Conservation (phyloP, 2,329 filamentous ascomycete species). For the Aspergillus fischeri region DNA sequence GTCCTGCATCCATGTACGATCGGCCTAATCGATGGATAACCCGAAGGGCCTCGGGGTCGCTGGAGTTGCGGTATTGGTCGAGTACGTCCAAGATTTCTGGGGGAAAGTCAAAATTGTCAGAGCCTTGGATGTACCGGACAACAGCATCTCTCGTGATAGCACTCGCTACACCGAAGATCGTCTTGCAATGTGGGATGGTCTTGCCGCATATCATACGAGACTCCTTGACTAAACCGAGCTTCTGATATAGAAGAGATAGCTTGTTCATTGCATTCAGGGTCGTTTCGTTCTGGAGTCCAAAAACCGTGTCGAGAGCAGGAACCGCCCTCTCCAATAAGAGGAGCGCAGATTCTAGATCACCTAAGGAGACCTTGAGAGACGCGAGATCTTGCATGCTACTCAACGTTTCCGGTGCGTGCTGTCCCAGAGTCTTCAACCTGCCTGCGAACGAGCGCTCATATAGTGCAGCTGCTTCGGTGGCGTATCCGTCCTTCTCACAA, state of each 20-base stretch:
- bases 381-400: constrained; percentile 29
- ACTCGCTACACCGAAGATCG: constrained; percentile 21
- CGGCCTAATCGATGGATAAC: constrained; percentile 25
- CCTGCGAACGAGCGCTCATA: constrained; percentile 30
- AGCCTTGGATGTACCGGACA: constrained; percentile 23
- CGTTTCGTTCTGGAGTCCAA: constrained; percentile 25
- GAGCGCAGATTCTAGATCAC: constrained; percentile 25
- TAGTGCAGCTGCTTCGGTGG: constrained; percentile 27
- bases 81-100: constrained; percentile 23
- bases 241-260: constrained; percentile 26
- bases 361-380: constrained; percentile 22
- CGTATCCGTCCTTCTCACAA: constrained; percentile 27
- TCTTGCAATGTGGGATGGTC: constrained; percentile 24
- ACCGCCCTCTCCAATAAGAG: constrained; percentile 27
- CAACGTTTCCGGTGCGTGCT: constrained; percentile 28
- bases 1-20: constrained; percentile 26
- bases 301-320: constrained; percentile 26
- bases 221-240: constrained; percentile 24
- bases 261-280: constrained; percentile 29
- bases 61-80: constrained; percentile 24
- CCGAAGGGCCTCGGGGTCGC: constrained; percentile 19
- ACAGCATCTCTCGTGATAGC: constrained; percentile 22
- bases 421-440: constrained; percentile 24
- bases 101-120: constrained; percentile 28
- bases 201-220: constrained; percentile 20